Evolutionary conservation across 2,329 filamentous ascomycete genomes (phyloP), one percentile per base, ranked within the genome.

Genomic region (Cryphonectria radicalis): DNA sequence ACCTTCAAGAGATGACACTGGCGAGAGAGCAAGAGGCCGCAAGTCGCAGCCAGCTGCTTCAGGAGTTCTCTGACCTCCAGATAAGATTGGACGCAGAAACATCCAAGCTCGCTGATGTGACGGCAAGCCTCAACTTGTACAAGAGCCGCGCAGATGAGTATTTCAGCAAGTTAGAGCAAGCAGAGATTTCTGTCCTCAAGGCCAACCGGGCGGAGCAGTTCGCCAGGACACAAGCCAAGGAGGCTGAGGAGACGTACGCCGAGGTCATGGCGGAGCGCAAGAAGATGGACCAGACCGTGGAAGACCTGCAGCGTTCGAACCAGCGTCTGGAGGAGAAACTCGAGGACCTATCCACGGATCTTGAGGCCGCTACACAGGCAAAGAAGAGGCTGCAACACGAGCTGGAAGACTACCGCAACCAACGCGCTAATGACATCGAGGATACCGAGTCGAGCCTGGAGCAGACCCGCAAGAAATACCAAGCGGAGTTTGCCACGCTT

Each of bases 301-400:
- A 98, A 77, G 95, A 98, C 78, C 84, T 98, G 64, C 94, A 98
- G 80, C 91, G 93, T 55, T 92, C 96, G 79, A 94, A 93, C 71
- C 95, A 98, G 80, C 91, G 93, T 60, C 91, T 95, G 64, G 95
- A 98, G 77, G 95, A 97, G 83, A 92, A 91, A 77, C 87, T 98
- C 66, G 95, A 98, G 78, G 95, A 99, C 78, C 85, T 97, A 62
- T 93, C 93, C 35, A 95, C 95, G 0, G 95, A 99, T 79, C 88
- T 98, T 11, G 92, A 97, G 73, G 91, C 91, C 28, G 93, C 93
- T 2, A 85, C 93, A 25, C 95, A 98, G 82, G 90, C 94, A 28
- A 97, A 97, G 87, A 97, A 95, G 83, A 90, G 95, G 72, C 90
- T 98, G 35, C 95, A 99, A 80, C 95, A 98, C 78, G 95, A 99